These are phyloP conservation scores for Saururus chinensis DNA, from an alignment of 164 flowering plant species.

Conservation along the genomic window DNA sequence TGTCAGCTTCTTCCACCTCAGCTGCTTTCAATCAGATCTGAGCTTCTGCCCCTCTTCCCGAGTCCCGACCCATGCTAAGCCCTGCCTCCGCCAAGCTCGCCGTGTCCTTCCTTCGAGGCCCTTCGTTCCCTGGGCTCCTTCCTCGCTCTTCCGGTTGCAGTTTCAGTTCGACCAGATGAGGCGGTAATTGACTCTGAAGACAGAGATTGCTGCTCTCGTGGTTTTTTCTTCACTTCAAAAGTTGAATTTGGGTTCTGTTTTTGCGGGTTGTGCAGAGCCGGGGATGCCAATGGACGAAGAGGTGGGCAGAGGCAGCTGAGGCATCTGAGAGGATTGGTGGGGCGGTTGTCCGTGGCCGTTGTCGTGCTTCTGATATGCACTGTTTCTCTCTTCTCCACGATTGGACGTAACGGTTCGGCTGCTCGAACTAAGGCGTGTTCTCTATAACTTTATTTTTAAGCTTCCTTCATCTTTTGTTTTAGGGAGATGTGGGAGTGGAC, in stretches of 20 bases:
- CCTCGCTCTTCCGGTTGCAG: too few relatives aligned
- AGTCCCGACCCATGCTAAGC: too few relatives aligned
- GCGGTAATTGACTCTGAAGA: background rate
- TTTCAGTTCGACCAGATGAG: background rate
- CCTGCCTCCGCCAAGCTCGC: too few relatives aligned
- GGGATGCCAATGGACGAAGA: slow-evolving; percentile 20
- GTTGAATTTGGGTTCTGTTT: background rate
- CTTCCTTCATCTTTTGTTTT: too few relatives aligned
- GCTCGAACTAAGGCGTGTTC: slow-evolving; percentile 13
- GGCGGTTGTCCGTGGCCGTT: slow-evolving; percentile 21
- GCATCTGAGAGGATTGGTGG: slow-evolving; percentile 21
- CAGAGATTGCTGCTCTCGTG: background rate
- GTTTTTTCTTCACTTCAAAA: background rate
- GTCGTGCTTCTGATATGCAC: slow-evolving; percentile 28
- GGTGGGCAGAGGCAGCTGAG: slow-evolving; percentile 25
- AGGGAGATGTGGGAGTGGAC: background rate
- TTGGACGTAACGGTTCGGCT: slow-evolving; percentile 3
- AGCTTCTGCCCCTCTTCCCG: too few relatives aligned
- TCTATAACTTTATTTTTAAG: background rate
- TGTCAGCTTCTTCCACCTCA: too few relatives aligned
- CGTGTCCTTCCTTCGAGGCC: too few relatives aligned
- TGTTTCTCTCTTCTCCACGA: slow-evolving; percentile 23
- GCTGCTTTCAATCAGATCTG: too few relatives aligned
- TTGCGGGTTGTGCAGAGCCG: slow-evolving; percentile 9
- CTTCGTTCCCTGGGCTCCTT: too few relatives aligned